Percentiles rank a stretch among this genome's conserved stretches.
Evolutionary conservation across 2,329 filamentous ascomycete species (phyloP).

Genomic region (Verticillium tricorpus): DNA sequence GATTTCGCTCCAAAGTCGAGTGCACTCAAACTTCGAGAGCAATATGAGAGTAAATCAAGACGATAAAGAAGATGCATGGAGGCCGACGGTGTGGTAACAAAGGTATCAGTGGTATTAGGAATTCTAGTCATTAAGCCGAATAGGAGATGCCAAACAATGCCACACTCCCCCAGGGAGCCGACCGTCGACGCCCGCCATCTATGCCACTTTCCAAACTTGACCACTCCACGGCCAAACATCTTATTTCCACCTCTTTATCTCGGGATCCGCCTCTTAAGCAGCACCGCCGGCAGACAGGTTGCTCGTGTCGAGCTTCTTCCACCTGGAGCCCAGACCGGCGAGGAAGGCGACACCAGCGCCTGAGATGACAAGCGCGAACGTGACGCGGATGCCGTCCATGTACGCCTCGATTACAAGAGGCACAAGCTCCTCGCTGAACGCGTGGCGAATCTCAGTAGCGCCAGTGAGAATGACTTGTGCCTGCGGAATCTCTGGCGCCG

Average conservation of each 20-base stretch:
- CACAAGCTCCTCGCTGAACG: constrained; percentile 41
- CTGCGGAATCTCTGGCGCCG: constrained; percentile 39
- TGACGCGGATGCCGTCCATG: constrained; percentile 28
- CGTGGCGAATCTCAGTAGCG: constrained; percentile 41
- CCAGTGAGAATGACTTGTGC: constrained; percentile 46
- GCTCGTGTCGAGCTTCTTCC: neutral
- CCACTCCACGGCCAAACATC: no score
- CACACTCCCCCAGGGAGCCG: neutral
- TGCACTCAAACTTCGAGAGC: no score
- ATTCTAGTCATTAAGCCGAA: neutral
- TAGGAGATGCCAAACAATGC: neutral
- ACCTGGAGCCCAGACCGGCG: constrained; percentile 14
- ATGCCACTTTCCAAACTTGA: neutral
- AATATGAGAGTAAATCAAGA: no score
- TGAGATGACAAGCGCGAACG: constrained; percentile 19
- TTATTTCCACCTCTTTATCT: neutral
- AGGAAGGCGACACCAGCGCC: constrained; percentile 19
- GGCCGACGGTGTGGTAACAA: neutral
- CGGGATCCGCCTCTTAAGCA: neutral
- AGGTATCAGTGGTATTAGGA: neutral
- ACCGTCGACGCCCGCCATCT: neutral
- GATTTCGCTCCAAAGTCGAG: no score
- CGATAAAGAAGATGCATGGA: neutral
- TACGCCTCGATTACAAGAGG: constrained; percentile 28
- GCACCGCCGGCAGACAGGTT: neutral